Conservation (phyloP, 305 asterid genomes). For the Fraxinus albicans region DNA sequence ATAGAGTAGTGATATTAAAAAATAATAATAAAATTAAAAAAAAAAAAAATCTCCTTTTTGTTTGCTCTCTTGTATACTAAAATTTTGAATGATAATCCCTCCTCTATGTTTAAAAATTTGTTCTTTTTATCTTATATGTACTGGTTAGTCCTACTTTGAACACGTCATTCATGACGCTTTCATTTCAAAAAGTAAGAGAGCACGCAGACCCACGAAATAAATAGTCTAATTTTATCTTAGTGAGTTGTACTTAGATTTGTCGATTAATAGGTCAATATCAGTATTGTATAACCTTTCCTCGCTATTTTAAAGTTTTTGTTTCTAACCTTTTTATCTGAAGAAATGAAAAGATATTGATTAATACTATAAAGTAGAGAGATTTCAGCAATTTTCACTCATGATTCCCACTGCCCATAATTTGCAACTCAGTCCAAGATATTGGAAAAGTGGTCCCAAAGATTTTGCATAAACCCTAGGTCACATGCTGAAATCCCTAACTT, state of each 20-base stretch:
- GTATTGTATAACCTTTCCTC: not conserved
- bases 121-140: too few relatives aligned
- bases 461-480: conserved; percentile 49
- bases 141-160: not conserved
- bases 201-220: not conserved
- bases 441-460: conserved; percentile 63
- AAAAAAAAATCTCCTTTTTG: not conserved
- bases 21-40: too few relatives aligned
- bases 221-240: too few relatives aligned
- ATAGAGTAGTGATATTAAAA: too few relatives aligned
- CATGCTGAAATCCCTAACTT: conserved; percentile 44
- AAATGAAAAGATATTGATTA: not conserved
- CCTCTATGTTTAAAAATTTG: too few relatives aligned
- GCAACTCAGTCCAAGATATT: conserved; percentile 27
- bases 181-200: not conserved
- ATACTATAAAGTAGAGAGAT: not conserved
- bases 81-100: too few relatives aligned
- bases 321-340: too few relatives aligned
- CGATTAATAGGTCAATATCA: not conserved
- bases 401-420: not conserved
- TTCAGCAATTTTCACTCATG: not conserved
- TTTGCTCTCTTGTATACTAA: not conserved
- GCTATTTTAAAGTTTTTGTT: not conserved
- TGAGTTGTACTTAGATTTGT: not conserved
- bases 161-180: not conserved